Conservation (phyloP, 768 basidiomycete genomes). For the Podaxis rugospora region DNA sequence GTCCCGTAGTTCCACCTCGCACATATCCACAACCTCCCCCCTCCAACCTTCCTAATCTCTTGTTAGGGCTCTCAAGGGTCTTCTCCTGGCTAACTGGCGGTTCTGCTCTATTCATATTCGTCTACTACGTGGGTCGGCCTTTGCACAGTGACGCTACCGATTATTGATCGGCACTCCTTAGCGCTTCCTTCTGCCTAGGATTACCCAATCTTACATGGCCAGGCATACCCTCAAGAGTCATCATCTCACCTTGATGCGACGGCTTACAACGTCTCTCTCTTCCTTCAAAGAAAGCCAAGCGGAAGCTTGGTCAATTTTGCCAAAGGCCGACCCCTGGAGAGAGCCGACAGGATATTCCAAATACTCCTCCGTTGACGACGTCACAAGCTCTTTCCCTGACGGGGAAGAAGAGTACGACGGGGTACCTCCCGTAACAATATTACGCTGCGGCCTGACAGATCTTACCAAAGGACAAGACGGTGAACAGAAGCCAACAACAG, state of each 20-base stretch:
- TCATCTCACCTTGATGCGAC: constrained; percentile 50
- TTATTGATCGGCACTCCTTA: constrained; percentile 23
- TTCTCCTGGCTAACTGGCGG: constrained; percentile 67
- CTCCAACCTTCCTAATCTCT: constrained; percentile 61
- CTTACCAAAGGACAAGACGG: constrained; percentile 32
- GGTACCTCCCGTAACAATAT: constrained; percentile 48
- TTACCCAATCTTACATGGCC: constrained; percentile 54
- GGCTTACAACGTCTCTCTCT: constrained; percentile 52
- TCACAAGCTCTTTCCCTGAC: constrained; percentile 27
- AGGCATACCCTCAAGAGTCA: constrained; percentile 58
- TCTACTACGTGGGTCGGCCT: constrained; percentile 57
- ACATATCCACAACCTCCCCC: constrained; percentile 70
- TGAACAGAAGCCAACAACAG: constrained; percentile 40
- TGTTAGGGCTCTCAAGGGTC: constrained; percentile 57
- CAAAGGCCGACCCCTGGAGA: constrained; percentile 43
- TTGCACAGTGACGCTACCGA: background rate
- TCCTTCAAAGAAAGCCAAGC: constrained; percentile 51
- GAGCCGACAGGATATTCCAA: constrained; percentile 41
- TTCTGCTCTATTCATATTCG: constrained; percentile 49
- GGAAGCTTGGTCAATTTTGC: constrained; percentile 53
- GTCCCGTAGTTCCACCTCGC: constrained; percentile 62
- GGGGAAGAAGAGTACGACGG: constrained; percentile 24
- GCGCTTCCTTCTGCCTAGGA: constrained; percentile 67
- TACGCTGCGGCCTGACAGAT: constrained; percentile 61
- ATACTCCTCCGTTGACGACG: constrained; percentile 43